Evolutionary conservation across 805 yeast genomes (phyloP).

Genomic region (Candida gorgasii): DNA sequence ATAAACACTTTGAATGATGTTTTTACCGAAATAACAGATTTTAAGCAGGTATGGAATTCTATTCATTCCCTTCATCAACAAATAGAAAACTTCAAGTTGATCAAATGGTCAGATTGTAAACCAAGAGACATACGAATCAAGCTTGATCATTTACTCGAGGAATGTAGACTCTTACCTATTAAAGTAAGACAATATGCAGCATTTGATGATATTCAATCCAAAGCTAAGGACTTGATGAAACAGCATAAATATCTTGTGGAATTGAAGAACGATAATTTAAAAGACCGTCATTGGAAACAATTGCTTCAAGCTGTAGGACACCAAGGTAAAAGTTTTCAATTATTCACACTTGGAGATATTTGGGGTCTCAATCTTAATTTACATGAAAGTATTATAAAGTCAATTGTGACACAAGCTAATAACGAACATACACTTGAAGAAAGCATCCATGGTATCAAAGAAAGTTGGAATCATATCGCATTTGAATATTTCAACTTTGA

Average conservation of each 20-base stretch:
- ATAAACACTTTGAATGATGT: conserved; percentile 27
- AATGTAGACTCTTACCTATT: conserved; percentile 54
- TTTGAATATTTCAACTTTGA: conserved; percentile 58
- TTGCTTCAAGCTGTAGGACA: conserved; percentile 38
- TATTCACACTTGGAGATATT: conserved; percentile 56
- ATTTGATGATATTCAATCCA: conserved; percentile 55
- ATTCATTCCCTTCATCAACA: conserved; percentile 52
- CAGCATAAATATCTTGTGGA: conserved; percentile 41
- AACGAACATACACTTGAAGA: conserved; percentile 70
- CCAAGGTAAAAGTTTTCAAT: conserved; percentile 20
- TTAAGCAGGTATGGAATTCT: conserved; percentile 63
- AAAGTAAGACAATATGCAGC: conserved; percentile 68
- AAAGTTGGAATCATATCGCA: conserved; percentile 53
- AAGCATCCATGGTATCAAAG: conserved; percentile 50
- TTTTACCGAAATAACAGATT: conserved; percentile 53
- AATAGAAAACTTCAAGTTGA: conserved; percentile 41
- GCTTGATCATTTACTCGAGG: conserved; percentile 51
- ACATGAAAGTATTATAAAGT: conserved; percentile 48
- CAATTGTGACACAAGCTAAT: conserved; percentile 61
- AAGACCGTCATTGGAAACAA: conserved; percentile 65
- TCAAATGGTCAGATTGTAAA: conserved; percentile 51
- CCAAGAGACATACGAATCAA: conserved; percentile 45
- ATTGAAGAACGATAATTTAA: conserved; percentile 57
- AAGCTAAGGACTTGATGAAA: conserved; percentile 42
- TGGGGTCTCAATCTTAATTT: conserved; percentile 53